Evolutionary conservation across 225 moss, liverwort and hornwort species (phyloP).

Genomic region (Physcomitrium patens): DNA sequence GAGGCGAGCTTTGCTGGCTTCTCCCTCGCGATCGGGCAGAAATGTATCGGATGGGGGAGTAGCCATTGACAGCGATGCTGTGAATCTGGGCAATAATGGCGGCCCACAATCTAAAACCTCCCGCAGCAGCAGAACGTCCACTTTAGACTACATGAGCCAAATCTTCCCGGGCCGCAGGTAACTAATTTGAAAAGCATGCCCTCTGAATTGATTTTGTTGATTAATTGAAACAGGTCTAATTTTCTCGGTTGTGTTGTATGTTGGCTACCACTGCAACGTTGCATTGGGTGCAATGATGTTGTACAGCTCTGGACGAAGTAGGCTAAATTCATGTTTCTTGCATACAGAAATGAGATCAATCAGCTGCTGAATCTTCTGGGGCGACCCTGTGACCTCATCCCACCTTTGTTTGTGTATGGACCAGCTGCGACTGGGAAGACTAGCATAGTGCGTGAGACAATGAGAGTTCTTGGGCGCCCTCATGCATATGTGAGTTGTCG

Average conservation of each 20-base stretch:
- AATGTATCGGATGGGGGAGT: conserved; percentile 2
- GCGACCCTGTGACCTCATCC: conserved; percentile 63
- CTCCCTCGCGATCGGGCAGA: conserved; percentile 22
- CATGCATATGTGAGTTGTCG: conserved; percentile 84
- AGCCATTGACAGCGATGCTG: not conserved
- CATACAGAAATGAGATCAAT: conserved; percentile 64
- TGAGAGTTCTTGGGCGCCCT: conserved; percentile 65
- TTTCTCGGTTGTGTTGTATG: not conserved
- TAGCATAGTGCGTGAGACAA: conserved; percentile 66
- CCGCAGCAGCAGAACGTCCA: conserved; percentile 26
- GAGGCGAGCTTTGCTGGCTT: conserved; percentile 38
- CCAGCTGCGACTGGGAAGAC: conserved; percentile 91
- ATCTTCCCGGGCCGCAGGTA: conserved; percentile 62
- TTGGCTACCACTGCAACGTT: not conserved
- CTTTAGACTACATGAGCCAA: conserved; percentile 48
- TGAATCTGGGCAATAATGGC: conserved; percentile 16
- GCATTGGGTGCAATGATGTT: not conserved
- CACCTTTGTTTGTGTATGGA: conserved; percentile 83
- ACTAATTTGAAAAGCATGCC: not conserved
- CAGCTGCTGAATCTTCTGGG: conserved; percentile 79
- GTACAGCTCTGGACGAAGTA: not conserved
- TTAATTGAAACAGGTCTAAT: not conserved
- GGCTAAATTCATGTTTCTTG: not conserved
- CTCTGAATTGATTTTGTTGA: not conserved
- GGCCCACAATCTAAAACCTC: not conserved